Evolutionary conservation across 352 stramenopile species (phyloP).

Genomic region (Phytophthora ramorum): DNA sequence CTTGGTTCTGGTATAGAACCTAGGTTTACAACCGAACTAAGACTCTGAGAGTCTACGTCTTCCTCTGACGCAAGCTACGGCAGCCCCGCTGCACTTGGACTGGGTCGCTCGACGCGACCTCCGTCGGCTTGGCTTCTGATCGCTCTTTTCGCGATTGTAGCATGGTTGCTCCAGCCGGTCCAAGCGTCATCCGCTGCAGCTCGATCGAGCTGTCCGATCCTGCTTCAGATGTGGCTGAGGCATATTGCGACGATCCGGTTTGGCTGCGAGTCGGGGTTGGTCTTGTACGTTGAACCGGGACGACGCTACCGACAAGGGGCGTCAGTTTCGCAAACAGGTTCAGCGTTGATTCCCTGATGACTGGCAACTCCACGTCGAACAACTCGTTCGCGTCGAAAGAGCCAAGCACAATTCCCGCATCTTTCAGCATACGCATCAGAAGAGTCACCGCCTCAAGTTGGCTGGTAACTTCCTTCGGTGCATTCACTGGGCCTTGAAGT

Average conservation of each 20-base stretch:
- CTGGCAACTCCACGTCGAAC: not conserved
- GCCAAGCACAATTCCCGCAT: not conserved
- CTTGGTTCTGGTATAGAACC: no score
- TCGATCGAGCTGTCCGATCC: not conserved
- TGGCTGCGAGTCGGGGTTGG: no score
- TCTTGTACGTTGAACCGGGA: no score
- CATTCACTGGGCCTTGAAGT: not conserved
- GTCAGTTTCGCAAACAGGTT: not conserved
- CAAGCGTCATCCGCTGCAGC: not conserved
- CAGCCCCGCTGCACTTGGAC: no score
- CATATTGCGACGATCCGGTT: not conserved
- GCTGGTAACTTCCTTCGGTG: not conserved
- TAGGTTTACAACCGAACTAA: no score
- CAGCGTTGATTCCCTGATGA: not conserved
- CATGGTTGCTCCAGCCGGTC: not conserved
- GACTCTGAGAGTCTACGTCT: no score
- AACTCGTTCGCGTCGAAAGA: not conserved
- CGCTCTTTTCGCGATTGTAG: not conserved
- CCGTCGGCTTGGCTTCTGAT: not conserved
- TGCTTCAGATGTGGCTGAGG: not conserved
- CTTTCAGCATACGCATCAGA: not conserved
- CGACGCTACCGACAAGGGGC: no score
- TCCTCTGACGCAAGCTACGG: no score
- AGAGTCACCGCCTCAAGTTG: not conserved
- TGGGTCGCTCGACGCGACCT: not conserved